Conservation (phyloP, 2,329 filamentous ascomycete species). For the Ophiostoma pallidulum region DNA sequence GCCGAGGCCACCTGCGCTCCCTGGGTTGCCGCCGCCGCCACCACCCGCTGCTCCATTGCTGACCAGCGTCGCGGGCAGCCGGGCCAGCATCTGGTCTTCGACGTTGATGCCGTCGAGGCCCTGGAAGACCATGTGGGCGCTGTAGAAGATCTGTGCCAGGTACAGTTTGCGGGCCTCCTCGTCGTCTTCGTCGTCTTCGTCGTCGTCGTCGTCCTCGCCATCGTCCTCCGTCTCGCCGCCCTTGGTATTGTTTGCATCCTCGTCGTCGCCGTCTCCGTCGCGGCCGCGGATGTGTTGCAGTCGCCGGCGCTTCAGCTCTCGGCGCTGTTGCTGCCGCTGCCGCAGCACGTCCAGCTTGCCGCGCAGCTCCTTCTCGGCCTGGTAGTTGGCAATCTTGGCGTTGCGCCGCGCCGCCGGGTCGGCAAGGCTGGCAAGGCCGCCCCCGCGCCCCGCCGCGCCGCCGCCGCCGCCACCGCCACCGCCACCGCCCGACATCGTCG, state of each 20-base stretch:
- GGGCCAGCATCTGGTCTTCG: slow-evolving; percentile 72
- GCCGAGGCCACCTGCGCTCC: slow-evolving; percentile 30
- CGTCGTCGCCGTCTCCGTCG: not conserved
- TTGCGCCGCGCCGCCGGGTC: slow-evolving; percentile 62
- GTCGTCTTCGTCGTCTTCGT: slow-evolving; percentile 64
- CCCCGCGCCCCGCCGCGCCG: not conserved
- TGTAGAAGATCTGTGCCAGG: slow-evolving; percentile 63
- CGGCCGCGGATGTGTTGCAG: slow-evolving; percentile 17
- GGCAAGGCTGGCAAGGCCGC: slow-evolving; percentile 16
- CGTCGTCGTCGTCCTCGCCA: slow-evolving; percentile 20
- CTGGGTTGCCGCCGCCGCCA: too few species aligned
- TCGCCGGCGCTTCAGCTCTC: slow-evolving; percentile 7
- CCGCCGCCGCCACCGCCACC: not conserved
- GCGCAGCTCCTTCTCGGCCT: slow-evolving; percentile 76
- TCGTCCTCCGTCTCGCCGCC: not conserved
- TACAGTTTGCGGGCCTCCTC: slow-evolving; percentile 72
- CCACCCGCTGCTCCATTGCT: slow-evolving; percentile 48
- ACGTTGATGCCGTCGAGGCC: slow-evolving; percentile 78
- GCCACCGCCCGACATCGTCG: slow-evolving; percentile 47
- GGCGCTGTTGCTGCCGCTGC: slow-evolving; percentile 27
- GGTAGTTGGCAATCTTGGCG: slow-evolving; percentile 77
- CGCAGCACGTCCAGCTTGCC: slow-evolving; percentile 59
- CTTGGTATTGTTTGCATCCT: too few species aligned
- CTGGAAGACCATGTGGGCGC: slow-evolving; percentile 73
- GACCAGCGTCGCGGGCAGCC: slow-evolving; percentile 50